These are phyloP conservation scores for Sporothrix humicola DNA, from an alignment of 2,329 filamentous ascomycete species.

Conservation along the genomic window DNA sequence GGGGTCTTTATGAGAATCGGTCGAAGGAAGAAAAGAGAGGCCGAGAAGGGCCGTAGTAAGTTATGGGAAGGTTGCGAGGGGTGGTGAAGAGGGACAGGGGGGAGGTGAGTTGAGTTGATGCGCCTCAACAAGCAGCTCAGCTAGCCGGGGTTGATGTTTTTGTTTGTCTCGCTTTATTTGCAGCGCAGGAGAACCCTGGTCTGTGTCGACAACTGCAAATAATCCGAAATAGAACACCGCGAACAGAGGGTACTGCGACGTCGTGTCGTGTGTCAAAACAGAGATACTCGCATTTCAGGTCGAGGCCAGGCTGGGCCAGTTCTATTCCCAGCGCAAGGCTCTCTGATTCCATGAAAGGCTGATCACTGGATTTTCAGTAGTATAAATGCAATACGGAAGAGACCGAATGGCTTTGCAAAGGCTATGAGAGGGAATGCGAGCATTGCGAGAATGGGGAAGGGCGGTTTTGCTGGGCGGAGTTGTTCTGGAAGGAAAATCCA, in stretches of 20 bases:
- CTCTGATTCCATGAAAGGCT: constrained; percentile 14
- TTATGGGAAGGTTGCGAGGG: neutral
- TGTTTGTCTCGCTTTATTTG: neutral
- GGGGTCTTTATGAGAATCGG: constrained; percentile 14
- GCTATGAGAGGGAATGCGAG: constrained; percentile 3
- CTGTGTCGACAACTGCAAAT: constrained; percentile 5
- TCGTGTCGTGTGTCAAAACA: neutral
- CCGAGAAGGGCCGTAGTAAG: constrained; percentile 19
- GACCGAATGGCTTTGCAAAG: neutral
- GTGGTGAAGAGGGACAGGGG: constrained; percentile 16
- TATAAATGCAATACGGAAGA: neutral
- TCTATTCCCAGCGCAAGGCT: constrained; percentile 14
- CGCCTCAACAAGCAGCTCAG: constrained; percentile 13
- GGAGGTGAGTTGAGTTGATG: neutral
- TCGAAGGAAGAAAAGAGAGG: constrained; percentile 16
- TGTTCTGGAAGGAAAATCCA: constrained; percentile 17
- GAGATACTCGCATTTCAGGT: neutral
- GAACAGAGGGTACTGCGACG: neutral
- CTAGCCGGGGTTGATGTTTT: constrained; percentile 15
- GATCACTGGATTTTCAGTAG: neutral
- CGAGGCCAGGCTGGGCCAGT: neutral
- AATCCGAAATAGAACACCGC: neutral
- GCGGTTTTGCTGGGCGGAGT: constrained; percentile 16
- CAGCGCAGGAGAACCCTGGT: neutral
- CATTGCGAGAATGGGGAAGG: neutral